Evolutionary conservation across 192 early-diverging fungal species (phyloP).

Genomic region (Coemansia sp.): DNA sequence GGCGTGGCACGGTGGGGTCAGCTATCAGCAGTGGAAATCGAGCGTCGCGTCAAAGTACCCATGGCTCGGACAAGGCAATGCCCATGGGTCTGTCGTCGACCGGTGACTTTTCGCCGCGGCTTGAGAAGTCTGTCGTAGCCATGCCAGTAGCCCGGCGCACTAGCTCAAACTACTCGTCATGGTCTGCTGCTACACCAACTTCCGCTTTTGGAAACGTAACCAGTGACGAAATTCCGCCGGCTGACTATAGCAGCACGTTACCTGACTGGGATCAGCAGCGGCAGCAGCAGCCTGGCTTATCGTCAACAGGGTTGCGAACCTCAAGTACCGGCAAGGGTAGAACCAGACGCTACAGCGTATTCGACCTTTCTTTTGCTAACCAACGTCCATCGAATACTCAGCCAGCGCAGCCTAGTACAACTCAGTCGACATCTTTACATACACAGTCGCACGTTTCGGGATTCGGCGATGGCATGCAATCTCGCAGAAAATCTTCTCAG

Average conservation of each 20-base stretch:
- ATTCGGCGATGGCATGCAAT: neutral
- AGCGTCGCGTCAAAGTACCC: neutral
- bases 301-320: constrained; percentile 4
- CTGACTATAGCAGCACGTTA: constrained; percentile 12
- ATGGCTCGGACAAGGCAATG: constrained; percentile 5
- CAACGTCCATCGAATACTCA: constrained; percentile 9
- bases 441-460: too few relatives aligned
- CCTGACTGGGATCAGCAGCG: constrained; percentile 28
- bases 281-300: constrained; percentile 5
- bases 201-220: constrained; percentile 13
- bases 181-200: constrained; percentile 39
- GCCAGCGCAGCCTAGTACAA: constrained; percentile 5
- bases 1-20: constrained; percentile 25
- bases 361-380: constrained; percentile 39
- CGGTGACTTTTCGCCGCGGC: constrained; percentile 6
- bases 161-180: constrained; percentile 39
- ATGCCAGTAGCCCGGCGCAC: constrained; percentile 21
- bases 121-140: neutral
- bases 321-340: constrained; percentile 12
- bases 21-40: neutral
- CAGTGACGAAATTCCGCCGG: neutral
- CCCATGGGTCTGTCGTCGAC: neutral
- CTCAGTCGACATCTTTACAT: neutral
- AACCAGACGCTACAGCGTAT: constrained; percentile 45
- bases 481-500: constrained; percentile 8